These are phyloP conservation scores for Xerophyta viscosa DNA, from an alignment of 106 monocot genomes.

Conservation along the genomic window DNA sequence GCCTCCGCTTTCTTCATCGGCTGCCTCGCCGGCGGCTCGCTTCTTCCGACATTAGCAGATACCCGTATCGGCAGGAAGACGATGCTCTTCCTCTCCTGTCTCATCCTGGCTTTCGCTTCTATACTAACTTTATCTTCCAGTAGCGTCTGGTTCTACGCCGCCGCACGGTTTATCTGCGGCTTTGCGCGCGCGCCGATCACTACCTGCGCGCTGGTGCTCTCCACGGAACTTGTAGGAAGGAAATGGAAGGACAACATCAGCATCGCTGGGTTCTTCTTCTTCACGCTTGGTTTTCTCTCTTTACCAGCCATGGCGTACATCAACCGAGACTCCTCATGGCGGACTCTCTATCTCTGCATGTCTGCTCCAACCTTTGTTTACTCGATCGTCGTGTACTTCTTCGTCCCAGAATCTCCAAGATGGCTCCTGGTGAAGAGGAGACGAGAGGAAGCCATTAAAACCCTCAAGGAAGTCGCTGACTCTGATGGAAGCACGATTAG, in stretches of 20 bases:
- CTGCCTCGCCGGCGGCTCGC: conserved; percentile 22
- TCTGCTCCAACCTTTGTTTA: conserved; percentile 18
- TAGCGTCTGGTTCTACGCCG: conserved; percentile 12
- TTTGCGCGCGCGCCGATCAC: conserved; percentile 18
- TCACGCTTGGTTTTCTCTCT: conserved; percentile 20
- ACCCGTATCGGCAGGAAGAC: conserved; percentile 28
- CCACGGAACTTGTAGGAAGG: conserved; percentile 14
- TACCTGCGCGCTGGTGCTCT: conserved; percentile 20
- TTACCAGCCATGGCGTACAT: conserved; percentile 27
- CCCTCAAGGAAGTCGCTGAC: too few relatives aligned
- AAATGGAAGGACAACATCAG: conserved; percentile 18
- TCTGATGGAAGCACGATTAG: too few relatives aligned
- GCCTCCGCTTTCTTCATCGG: conserved; percentile 27
- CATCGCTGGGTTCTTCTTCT: conserved; percentile 16
- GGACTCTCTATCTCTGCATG: conserved; percentile 21
- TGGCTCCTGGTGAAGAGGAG: conserved; percentile 66
- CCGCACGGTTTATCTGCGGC: conserved; percentile 17
- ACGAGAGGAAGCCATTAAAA: conserved; percentile 59
- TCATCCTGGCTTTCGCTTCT: conserved; percentile 15
- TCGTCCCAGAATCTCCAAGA: conserved; percentile 46
- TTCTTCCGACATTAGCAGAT: conserved; percentile 18
- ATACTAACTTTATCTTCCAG: conserved; percentile 11
- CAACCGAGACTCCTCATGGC: conserved; percentile 16
- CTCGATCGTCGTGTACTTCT: conserved; percentile 14
- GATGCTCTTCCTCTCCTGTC: conserved; percentile 24